Percentiles rank a stretch among this genome's conserved stretches.
Conservation (phyloP, 2,329 filamentous ascomycete genomes). For the Aspergillus proliferans region DNA sequence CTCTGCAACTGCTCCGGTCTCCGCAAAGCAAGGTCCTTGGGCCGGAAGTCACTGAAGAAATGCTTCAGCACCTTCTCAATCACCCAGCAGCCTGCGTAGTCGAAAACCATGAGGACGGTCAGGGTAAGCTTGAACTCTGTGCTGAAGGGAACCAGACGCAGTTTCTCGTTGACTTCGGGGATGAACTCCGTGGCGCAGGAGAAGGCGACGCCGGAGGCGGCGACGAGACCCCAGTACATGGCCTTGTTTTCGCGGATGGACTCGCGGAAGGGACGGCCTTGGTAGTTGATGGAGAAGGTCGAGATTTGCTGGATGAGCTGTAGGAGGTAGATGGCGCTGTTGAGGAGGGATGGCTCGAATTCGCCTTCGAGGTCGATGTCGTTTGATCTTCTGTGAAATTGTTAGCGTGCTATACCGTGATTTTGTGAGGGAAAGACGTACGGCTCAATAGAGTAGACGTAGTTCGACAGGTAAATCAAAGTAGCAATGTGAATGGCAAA, state of each 20-base stretch:
- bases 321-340: conserved; percentile 92
- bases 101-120: conserved; percentile 75
- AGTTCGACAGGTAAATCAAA: conserved; percentile 85
- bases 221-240: conserved; percentile 96
- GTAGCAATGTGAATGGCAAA: conserved; percentile 94
- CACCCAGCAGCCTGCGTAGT: conserved; percentile 79
- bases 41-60: conserved; percentile 82
- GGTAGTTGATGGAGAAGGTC: conserved; percentile 98
- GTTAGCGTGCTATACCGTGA: conserved; percentile 28
- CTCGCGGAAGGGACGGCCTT: conserved; percentile 95
- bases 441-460: conserved; percentile 80
- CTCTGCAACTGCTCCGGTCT: conserved; percentile 77
- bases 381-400: conserved; percentile 41
- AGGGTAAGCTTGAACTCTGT: conserved; percentile 83
- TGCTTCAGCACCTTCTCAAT: conserved; percentile 82
- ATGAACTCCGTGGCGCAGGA: conserved; percentile 91
- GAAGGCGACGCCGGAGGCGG: conserved; percentile 85
- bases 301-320: conserved; percentile 99
- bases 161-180: conserved; percentile 87
- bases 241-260: conserved; percentile 90
- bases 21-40: conserved; percentile 85
- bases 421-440: conserved; percentile 44
- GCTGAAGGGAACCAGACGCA: conserved; percentile 86
- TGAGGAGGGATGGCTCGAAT: conserved; percentile 86
- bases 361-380: conserved; percentile 89